A percentile compares a stretch with the other conserved stretches of the same genome.
Evolutionary conservation across 305 asterid genomes (phyloP).

Genomic region (Plantago coronopus): DNA sequence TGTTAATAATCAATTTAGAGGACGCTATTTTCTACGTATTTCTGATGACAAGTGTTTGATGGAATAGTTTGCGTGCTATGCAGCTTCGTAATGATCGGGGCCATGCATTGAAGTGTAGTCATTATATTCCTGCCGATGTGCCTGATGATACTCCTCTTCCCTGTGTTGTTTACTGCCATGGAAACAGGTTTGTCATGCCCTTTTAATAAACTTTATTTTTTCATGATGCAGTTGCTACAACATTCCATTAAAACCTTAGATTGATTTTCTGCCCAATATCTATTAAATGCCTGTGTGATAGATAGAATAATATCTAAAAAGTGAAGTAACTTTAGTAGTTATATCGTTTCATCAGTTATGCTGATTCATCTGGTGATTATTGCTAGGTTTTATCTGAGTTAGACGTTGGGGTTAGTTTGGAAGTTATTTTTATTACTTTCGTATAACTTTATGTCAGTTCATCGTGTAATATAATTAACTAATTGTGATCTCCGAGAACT

Average conservation of each 20-base stretch:
- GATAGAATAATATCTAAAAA: not conserved
- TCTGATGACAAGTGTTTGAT: conserved; percentile 25
- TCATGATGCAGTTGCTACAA: not conserved
- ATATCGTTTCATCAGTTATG: not conserved
- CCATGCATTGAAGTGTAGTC: conserved; percentile 87
- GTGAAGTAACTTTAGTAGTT: not conserved
- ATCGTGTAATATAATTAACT: not conserved
- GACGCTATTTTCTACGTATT: conserved; percentile 17
- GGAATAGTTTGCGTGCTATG: conserved; percentile 27
- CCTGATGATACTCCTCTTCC: conserved; percentile 88
- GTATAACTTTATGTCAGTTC: not conserved
- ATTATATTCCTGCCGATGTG: conserved; percentile 70
- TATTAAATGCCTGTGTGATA: conserved; percentile 8
- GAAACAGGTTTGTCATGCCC: conserved; percentile 64
- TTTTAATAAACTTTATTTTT: conserved; percentile 15
- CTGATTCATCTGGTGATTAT: not conserved
- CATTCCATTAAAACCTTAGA: not conserved
- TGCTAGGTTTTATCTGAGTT: not conserved
- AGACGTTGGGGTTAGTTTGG: not conserved
- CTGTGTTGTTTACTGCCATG: conserved; percentile 97
- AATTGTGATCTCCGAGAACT: not conserved
- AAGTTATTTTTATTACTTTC: not conserved
- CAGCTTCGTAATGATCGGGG: conserved; percentile 95
- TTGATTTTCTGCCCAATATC: conserved; percentile 12
- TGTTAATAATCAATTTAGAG: conserved; percentile 15